Evolutionary conservation across 2,329 filamentous ascomycete species (phyloP).

Genomic region (Zelopaecilomyces penicillatus): DNA sequence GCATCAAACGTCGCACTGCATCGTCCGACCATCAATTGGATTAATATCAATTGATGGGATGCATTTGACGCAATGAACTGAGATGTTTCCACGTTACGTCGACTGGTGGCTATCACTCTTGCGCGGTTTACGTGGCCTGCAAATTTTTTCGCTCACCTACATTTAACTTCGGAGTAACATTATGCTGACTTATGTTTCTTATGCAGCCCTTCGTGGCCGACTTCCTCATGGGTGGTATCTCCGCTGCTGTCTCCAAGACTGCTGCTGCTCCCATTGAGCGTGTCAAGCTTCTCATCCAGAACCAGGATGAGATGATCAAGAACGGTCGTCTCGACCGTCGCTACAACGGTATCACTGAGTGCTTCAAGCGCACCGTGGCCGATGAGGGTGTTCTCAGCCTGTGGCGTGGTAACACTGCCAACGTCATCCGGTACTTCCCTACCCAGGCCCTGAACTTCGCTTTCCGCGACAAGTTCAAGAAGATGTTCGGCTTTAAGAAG

Average conservation of each 20-base stretch:
- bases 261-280: conserved; percentile 99
- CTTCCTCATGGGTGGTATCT: conserved; percentile 99
- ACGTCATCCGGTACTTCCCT: conserved; percentile 99
- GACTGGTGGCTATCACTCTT: too few species aligned
- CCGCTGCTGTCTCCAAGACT: conserved; percentile 99
- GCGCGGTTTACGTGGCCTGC: too few species aligned
- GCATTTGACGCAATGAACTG: too few species aligned
- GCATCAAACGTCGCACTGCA: too few species aligned
- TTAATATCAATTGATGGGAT: too few species aligned
- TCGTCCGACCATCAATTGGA: too few species aligned
- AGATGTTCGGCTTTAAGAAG: conserved; percentile 99
- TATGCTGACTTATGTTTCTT: conserved; percentile 26
- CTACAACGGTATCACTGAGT: conserved; percentile 89
- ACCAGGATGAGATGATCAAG: conserved; percentile 99
- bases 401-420: conserved; percentile 99
- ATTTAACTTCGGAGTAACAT: too few species aligned
- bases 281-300: conserved; percentile 99
- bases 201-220: conserved; percentile 85
- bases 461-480: conserved; percentile 99
- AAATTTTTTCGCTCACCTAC: too few species aligned
- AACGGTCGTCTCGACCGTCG: conserved; percentile 94
- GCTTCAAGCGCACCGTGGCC: conserved; percentile 85
- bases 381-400: conserved; percentile 91
- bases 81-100: too few species aligned
- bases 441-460: conserved; percentile 99